Percentiles rank a stretch among this genome's conserved stretches.
These are phyloP conservation scores for Eucalyptus regnans DNA, from an alignment of 345 rosid species.

Conservation along the genomic window DNA sequence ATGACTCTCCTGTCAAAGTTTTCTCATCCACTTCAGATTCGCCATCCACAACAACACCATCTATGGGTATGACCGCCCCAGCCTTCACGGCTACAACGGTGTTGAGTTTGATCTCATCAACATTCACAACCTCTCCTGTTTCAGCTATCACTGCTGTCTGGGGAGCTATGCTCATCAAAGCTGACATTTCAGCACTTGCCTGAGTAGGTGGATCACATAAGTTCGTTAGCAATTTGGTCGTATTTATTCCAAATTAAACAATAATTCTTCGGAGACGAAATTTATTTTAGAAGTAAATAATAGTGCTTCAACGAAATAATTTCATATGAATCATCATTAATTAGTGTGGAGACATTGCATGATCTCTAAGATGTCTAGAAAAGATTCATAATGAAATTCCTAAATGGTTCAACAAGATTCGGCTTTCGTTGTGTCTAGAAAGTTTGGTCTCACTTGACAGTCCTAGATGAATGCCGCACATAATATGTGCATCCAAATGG, in stretches of 20 bases:
- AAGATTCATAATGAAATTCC: background rate
- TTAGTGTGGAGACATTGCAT: background rate
- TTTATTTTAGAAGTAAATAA: background rate
- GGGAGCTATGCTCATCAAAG: conserved; percentile 75
- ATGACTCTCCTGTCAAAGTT: conserved; percentile 80
- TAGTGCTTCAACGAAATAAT: background rate
- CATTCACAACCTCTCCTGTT: conserved; percentile 73
- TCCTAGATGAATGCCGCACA: background rate
- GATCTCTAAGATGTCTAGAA: background rate
- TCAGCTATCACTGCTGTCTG: conserved; percentile 75
- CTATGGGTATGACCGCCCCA: conserved; percentile 84
- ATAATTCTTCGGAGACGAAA: background rate
- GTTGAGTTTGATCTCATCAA: conserved; percentile 52
- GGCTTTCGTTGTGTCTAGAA: background rate
- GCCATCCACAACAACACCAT: conserved; percentile 84
- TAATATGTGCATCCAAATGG: background rate
- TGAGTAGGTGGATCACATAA: conserved; percentile 3
- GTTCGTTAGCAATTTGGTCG: background rate
- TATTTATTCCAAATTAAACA: background rate
- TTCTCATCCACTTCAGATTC: conserved; percentile 88
- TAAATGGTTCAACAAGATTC: background rate
- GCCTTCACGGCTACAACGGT: conserved; percentile 69
- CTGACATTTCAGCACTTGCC: conserved; percentile 85
- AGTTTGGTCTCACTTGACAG: background rate
- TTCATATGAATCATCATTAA: background rate